phyloP scores from a whole-genome alignment of 2,329 filamentous ascomycete species.

The Monilinia vaccinii-corymbosi region DNA sequence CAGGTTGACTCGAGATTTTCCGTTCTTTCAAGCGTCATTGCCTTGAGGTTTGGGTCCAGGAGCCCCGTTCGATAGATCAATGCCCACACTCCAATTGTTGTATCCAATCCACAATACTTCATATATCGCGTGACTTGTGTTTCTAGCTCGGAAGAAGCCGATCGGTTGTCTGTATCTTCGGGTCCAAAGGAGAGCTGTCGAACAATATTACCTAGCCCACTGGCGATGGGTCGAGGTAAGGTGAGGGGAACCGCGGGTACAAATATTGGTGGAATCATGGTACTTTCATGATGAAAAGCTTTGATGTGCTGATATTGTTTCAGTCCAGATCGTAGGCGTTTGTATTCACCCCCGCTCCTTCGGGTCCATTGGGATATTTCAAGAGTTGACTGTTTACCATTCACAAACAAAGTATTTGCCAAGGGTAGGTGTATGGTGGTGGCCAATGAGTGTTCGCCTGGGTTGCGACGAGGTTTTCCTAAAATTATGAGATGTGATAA shows the following conservation, averaged over 20 bases:
- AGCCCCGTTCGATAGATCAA: slow-evolving; percentile 45
- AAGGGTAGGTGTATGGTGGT: slow-evolving; percentile 45
- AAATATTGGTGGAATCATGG: slow-evolving; percentile 8
- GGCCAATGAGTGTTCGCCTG: not conserved
- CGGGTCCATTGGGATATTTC: slow-evolving; percentile 35
- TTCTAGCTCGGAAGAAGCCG: slow-evolving; percentile 67
- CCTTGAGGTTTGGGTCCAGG: not conserved
- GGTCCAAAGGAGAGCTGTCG: slow-evolving; percentile 45
- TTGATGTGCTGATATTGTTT: slow-evolving; percentile 17
- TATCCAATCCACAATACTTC: slow-evolving; percentile 25
- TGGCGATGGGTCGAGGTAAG: slow-evolving; percentile 48
- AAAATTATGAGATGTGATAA: slow-evolving; percentile 21
- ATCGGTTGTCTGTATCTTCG: slow-evolving; percentile 34
- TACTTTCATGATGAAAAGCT: slow-evolving; percentile 9
- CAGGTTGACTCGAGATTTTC: not conserved
- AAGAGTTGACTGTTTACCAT: slow-evolving; percentile 52
- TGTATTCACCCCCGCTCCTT: slow-evolving; percentile 5
- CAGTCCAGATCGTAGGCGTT: slow-evolving; percentile 10
- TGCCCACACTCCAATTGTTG: slow-evolving; percentile 63
- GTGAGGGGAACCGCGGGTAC: slow-evolving; percentile 55
- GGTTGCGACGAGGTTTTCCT: not conserved
- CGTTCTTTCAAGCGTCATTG: not conserved
- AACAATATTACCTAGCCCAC: slow-evolving; percentile 71
- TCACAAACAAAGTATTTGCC: slow-evolving; percentile 71
- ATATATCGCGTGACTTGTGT: slow-evolving; percentile 51